Base-by-base conservation (phyloP, 495 filamentous ascomycete species). In the Penicillium bovifimosum region DNA sequence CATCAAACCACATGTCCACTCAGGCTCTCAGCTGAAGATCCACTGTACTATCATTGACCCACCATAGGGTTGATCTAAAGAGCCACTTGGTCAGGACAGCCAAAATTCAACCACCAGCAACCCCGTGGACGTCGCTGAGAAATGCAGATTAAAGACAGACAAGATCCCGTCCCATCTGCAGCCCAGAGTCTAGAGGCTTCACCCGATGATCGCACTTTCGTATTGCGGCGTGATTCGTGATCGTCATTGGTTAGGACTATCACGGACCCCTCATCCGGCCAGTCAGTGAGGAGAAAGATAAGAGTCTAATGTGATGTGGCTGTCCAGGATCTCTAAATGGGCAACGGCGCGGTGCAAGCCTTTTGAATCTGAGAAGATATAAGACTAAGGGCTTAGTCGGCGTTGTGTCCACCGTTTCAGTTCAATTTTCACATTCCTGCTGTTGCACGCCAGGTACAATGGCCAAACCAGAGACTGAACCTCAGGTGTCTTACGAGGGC, bases 381-480 rank as follows among this genome's bases (percentile, higher is more conserved):
- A 47, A 47, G 17, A 20, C 18, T 28, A 16, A 24, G 2, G 2
- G 20, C 4, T 2, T 24, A 24, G 13, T 9, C 24, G 2, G 13
- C 6, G 28, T 38, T 13, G 17, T 35, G n/a, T 11, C 20, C n/a
- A 16, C 10, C 27, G 17, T 24, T 34, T n/a, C 9, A 34, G 4
- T 24, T 47, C 35, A 14, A 5, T 34, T 35, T 35, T n/a, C 29
- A 11, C 13, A 2, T 41, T 32, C 33, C 6, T 1, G 28, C n/a
- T 18, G 31, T 31, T 11, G n/a, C 16, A 28, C 17, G 35, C 9
- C 24, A 41, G 39, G 11, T 6, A 28, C 17, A 8, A 60, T 55
- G 54, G 35, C 54, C 24, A 41, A 28, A 13, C 46, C 53, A 9
- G 44, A 56, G 16, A 43, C 16, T 8, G 46, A n/a, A 27, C 11